Evolutionary conservation across 352 stramenopile genomes (phyloP).

Genomic region (Phytopythium montanum): DNA sequence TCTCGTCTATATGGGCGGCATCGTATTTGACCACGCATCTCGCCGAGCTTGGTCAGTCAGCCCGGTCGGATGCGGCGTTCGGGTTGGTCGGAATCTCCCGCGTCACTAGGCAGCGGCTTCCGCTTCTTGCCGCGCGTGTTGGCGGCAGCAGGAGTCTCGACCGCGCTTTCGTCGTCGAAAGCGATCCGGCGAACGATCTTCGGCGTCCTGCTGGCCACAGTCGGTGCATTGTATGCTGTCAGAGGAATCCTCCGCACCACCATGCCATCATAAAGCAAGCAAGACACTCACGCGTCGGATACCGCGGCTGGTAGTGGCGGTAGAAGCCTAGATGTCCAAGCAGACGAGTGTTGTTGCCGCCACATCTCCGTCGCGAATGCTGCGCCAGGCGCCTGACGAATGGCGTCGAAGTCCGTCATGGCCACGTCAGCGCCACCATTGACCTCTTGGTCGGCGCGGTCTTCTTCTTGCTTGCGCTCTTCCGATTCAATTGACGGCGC

Average conservation of each 20-base stretch:
- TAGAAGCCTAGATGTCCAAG: neutral
- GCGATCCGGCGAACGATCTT: constrained; percentile 1
- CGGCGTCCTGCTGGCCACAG: neutral
- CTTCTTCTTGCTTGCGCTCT: neutral
- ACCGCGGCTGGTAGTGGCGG: neutral
- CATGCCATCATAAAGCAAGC: neutral
- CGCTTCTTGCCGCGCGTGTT: neutral
- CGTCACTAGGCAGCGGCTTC: neutral
- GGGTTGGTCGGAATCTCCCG: no score
- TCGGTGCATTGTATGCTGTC: neutral
- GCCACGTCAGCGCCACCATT: neutral
- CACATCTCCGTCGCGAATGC: neutral
- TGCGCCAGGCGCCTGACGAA: neutral
- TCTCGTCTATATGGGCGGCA: no score
- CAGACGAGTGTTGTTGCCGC: neutral
- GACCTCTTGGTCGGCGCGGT: neutral
- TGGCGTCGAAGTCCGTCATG: neutral
- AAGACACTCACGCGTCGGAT: neutral
- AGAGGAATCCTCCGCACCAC: neutral
- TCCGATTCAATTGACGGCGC: neutral
- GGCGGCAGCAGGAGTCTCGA: neutral
- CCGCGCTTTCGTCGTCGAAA: neutral
- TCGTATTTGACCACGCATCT: no score
- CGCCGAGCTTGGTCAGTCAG: no score
- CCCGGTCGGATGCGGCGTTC: no score